Evolutionary conservation across 2,329 filamentous ascomycete species (phyloP), one percentile per base, ranked within the genome.

Genomic region (Pseudogymnoascus destructans): DNA sequence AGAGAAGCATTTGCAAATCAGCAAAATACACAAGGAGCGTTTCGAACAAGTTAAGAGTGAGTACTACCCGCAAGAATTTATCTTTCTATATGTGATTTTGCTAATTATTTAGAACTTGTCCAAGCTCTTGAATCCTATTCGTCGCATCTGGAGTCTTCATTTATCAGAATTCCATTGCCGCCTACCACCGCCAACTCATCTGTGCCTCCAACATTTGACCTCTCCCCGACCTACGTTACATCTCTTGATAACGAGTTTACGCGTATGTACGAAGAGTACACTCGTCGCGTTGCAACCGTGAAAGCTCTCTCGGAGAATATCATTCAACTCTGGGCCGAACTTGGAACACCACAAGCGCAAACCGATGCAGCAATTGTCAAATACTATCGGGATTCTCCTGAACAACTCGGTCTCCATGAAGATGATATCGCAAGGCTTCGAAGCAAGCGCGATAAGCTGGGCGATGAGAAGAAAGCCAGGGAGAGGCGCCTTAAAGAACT

Each of bases 201-300:
- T 10, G 78, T 95, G 36, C 82, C 91, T 0, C 82, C 89, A 2
- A 87, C 79, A 57, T 97, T 98, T 70, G 91, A 97, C 67, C 82
- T 98, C n/a, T 96, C 92, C 0, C 84, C 88, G 0, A 79, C 85
- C 3, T 98, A 97, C 67, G 87, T 96, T 57, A 82, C 87, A 61
- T 84, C 85, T 59, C 80, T 98, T 17, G 92, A 98, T 69, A 78
- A 80, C 58, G 93, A 98, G 72, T 98, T 97, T 69, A 89, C 89
- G 9, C 83, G 90, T 61, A 89, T 98, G 17, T 97, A 97, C 72
- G 90, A 97, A 67, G 95, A 98, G 74, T 98, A 97, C 73, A 89
- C 85, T 42, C 86, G 84, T 64, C 87, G 93, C 54, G 78, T 95
- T 46, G 79, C 80, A 27, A 82, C 81, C 0, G 90, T 97, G 11